Conservation (phyloP, 805 yeast genomes). For the Yarrowia hollandica region DNA sequence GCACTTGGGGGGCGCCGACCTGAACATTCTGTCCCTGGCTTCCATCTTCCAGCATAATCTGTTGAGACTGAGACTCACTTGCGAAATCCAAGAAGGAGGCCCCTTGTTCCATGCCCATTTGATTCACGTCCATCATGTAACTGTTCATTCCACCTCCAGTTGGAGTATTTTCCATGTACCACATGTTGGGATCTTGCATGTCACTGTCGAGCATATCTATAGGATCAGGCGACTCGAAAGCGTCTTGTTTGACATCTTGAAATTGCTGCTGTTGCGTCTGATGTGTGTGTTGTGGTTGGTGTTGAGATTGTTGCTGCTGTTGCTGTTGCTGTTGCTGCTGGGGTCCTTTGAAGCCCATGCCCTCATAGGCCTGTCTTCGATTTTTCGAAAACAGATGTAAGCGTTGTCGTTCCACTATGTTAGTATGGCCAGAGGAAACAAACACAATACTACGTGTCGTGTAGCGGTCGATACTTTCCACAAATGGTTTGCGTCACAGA, state of each 20-base stretch:
- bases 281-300: neutral
- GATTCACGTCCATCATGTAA: slow-evolving; percentile 22
- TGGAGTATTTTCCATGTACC: slow-evolving; percentile 6
- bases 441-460: no score
- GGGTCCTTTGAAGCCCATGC: slow-evolving; percentile 25
- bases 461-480: no score
- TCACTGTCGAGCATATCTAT: neutral
- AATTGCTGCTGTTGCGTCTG: neutral
- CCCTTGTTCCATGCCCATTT: slow-evolving; percentile 7
- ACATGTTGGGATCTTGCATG: slow-evolving; percentile 16
- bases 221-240: slow-evolving; percentile 17
- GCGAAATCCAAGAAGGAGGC: slow-evolving; percentile 16
- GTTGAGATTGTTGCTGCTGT: slow-evolving; percentile 16
- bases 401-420: slow-evolving; percentile 27
- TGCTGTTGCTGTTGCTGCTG: slow-evolving; percentile 32
- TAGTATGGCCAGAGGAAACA: no score
- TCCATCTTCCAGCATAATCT: slow-evolving; percentile 23
- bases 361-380: slow-evolving; percentile 26
- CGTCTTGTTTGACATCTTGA: neutral
- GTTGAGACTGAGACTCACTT: slow-evolving; percentile 24
- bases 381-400: slow-evolving; percentile 28
- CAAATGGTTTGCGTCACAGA: no score
- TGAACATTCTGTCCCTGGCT: neutral
- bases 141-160: neutral
- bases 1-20: neutral